Evolutionary conservation across 306 rosid species (phyloP), one percentile per base, ranked within the genome.

Genomic region (Castanospermum australe): DNA sequence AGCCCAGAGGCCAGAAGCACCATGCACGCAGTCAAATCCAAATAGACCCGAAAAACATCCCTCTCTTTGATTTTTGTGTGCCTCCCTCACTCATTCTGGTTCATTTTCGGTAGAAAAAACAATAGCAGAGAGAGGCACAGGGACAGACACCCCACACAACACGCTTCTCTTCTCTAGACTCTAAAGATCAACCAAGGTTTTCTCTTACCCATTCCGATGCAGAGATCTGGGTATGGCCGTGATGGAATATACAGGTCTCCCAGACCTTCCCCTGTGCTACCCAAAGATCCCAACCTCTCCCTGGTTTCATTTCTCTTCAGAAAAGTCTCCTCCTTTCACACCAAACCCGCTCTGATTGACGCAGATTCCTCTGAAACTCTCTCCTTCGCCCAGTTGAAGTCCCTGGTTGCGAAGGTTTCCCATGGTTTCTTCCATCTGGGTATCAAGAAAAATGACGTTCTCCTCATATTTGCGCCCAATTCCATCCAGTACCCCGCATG

Each of bases 231-330:
- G 0, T 92, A 81, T 38, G 93, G 99, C 25, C 82, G 88, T 0
- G 97, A 94, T 47, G 95, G 97, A 33, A 83, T 92, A 59, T 94
- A 75, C 93, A 76, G 99, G 75, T 94, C 99, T 11, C 86, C 85
- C 0, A 67, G 97, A 72, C 97, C 98, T 0, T 84, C 93, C 3
- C 80, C 87, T 0, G 42, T 33, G 5, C 4, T 89, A 0, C 91
- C 97, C 21, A 71, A 57, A 3, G 61, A 89, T 33, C 89, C 88
- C 0, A 84, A 88, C 57, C 89, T 91, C 68, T 86, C 95, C 0
- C 61, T 91, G 57, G 90, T 82, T 41, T 80, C 97, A 0, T 88
- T 89, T 45, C 90, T 95, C 74, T 95, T 91, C 89, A 60, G 78
- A 67, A 86, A 79, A 12, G 75, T 84, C 6, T 68, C 89, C 2